Base-by-base conservation (phyloP, 2,329 filamentous ascomycete genomes). In the Dichotomopilus funicola region DNA sequence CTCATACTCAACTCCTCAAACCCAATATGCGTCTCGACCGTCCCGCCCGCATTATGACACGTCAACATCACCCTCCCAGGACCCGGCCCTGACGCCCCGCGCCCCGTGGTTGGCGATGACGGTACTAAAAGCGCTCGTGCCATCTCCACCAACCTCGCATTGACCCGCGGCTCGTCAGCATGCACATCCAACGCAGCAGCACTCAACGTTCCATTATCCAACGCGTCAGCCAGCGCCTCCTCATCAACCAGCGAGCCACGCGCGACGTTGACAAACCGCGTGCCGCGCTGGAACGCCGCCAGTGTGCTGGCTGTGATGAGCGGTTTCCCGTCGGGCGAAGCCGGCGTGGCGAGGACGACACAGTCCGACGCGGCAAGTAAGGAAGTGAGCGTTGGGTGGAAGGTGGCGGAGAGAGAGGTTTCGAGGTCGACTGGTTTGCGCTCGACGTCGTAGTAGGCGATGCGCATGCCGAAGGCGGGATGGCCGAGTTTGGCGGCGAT, bases 41-140 rank as follows among this genome's bases (percentile, higher is more conserved):
- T 86, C 3, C 83, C 82, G 0, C 84, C 84, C 1, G 83, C 85
- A 61, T 86, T 86, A 65, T 87, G 85, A 51, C 81, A 81, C n/a
- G 85, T 81, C 53, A 87, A 66, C 71, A 84, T 76, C 0, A 80
- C 80, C 58, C 75, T 76, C 0, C 72, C 70, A 6, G 65, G 63
- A 4, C 52, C 44, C 7, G 45, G 54, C 51, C 11, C 1, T 19
- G 8, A 8, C 11, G 19, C 36, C 4, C 31, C 31, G 5, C 7
- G 7, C 2, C 34, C 40, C 19, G 42, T 4, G 8, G 31, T 34
- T 6, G n/a, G 8, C 33, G 6, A 27, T 27, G 7, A 11, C 45
- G 13, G 9, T 13, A 1, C 27, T 3, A 12, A 41, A 9, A 55
- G 1, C 41, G 33, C 10, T 10, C 37, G 55, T 3, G 72, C 72